Evolutionary conservation across 2,329 filamentous ascomycete genomes (phyloP), one percentile per base, ranked within the genome.

Genomic region (Aspergillus puulaauensis): DNA sequence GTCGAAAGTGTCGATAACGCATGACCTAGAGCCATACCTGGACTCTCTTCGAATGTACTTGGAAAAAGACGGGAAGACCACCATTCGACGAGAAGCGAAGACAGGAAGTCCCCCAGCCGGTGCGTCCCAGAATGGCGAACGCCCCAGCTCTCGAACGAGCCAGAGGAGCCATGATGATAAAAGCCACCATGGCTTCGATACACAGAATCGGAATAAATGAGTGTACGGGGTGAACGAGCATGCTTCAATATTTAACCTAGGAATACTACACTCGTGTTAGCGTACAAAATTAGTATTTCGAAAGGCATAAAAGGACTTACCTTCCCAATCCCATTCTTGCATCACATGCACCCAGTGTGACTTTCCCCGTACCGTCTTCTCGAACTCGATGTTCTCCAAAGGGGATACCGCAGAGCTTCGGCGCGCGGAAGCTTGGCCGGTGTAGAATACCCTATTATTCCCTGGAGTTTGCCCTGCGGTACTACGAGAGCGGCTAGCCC

Each of bases 311-410:
- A 47, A 50, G 46, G 65, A 76, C 81, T 75, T 76, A 88, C 86
- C 82, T 80, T 90, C 86, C 86, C 87, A 90, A n/a, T 80, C 77
- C 85, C 85, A 88, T 64, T 89, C 86, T 61, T 82, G 83, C 87
- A 90, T 90, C 43, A 90, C 86, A 39, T 86, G 84, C 8, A 88
- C 77, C 87, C 87, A 90, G 72, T 90, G 87, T 66, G 88, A 73
- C 46, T 78, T 78, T 3, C 87, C 87, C 61, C 84, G 80, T n/a
- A 90, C 85, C 3, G 86, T 88, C 66, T 84, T 82, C 51, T 87
- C 83, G 54, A 77, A 77, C 59, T 87, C 83, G 60, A 85, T 77
- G 43, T 78, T 75, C 58, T 79, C 73, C 52, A 74, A 48, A 46
- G 69, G 62, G 0, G 71, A 68, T 63, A 74, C 60, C 44, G 70